These are phyloP conservation scores for Penicillium oxalicum DNA, from an alignment of 2,329 filamentous ascomycete species.

Conservation along the genomic window DNA sequence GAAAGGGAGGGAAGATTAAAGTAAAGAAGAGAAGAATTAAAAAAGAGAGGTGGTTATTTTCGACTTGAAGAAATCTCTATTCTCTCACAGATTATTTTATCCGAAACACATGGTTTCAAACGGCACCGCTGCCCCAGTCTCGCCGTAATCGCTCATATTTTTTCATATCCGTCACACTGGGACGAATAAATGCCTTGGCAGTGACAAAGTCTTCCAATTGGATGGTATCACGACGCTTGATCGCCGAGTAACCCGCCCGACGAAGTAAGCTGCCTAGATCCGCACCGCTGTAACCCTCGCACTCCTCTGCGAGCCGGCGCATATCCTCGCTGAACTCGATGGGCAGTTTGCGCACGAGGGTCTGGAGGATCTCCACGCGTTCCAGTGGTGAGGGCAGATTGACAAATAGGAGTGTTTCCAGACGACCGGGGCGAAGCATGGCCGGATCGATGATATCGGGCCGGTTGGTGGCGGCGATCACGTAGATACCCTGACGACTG, in stretches of 20 bases:
- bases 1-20: no score
- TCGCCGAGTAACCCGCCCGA: slow-evolving; percentile 54
- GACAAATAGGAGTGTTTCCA: slow-evolving; percentile 84
- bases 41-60: no score
- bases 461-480: slow-evolving; percentile 90
- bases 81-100: no score
- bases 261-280: slow-evolving; percentile 56
- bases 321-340: slow-evolving; percentile 52
- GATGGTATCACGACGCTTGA: slow-evolving; percentile 45
- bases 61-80: no score
- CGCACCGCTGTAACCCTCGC: slow-evolving; percentile 69
- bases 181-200: slow-evolving; percentile 37
- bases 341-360: slow-evolving; percentile 50
- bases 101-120: slow-evolving; percentile 12
- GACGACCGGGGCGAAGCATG: slow-evolving; percentile 83
- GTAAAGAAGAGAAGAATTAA: no score
- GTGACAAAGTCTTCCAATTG: slow-evolving; percentile 40
- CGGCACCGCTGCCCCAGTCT: slow-evolving; percentile 41
- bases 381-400: slow-evolving; percentile 75
- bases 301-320: slow-evolving; percentile 62
- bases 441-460: slow-evolving; percentile 96
- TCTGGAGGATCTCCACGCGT: slow-evolving; percentile 76
- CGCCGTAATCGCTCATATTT: slow-evolving; percentile 52
- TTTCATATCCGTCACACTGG: slow-evolving; percentile 52
- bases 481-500: slow-evolving; percentile 77